Conservation (phyloP, 2,329 filamentous ascomycete species). For the Exophiala dermatitidis region DNA sequence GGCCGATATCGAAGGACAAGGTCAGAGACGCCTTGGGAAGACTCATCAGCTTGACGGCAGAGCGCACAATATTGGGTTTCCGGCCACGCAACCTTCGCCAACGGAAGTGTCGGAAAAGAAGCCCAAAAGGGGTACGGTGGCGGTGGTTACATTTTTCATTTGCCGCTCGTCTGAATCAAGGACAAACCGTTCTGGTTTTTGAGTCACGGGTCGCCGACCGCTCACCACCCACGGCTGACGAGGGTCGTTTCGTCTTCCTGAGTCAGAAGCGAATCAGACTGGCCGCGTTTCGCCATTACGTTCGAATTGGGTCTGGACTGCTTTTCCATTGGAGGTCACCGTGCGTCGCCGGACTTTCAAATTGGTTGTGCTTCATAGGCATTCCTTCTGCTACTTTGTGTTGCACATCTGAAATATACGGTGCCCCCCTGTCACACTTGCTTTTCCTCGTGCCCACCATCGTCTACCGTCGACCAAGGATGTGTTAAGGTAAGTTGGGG, state of each 20-base stretch:
- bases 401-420: conserved; percentile 7
- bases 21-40: not conserved
- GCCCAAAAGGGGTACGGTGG: conserved; percentile 11
- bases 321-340: conserved; percentile 6
- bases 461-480: not conserved
- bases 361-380: conserved; percentile 15
- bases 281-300: conserved; percentile 16
- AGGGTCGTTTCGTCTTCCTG: not conserved
- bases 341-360: conserved; percentile 4
- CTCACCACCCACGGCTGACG: too few species aligned
- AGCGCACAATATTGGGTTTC: not conserved
- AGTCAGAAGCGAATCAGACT: conserved; percentile 20
- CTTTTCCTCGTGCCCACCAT: not conserved
- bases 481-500: not conserved
- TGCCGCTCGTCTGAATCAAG: conserved; percentile 13
- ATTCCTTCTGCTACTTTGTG: conserved; percentile 8
- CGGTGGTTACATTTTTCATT: conserved; percentile 5
- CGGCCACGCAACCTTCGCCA: not conserved
- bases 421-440: conserved; percentile 2
- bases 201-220: not conserved
- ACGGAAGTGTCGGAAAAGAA: not conserved
- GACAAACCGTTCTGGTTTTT: conserved; percentile 8
- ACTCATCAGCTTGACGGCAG: not conserved
- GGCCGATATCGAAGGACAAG: not conserved
- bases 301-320: conserved; percentile 3